Conservation (phyloP, 805 yeast genomes). For the Blastobotrys parvus region DNA sequence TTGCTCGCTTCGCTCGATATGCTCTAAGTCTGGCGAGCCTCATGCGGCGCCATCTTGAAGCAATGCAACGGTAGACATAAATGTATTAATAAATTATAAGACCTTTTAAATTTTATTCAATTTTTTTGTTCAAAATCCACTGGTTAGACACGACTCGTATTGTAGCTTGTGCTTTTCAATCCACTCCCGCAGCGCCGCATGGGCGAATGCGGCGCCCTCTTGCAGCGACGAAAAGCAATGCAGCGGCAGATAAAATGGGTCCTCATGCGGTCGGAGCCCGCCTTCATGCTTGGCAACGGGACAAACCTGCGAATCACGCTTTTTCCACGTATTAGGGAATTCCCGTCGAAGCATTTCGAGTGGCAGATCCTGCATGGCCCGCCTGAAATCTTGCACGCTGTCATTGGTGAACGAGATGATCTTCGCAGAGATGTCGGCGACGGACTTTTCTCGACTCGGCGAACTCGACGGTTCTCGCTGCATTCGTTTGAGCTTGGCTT, state of each 20-base stretch:
- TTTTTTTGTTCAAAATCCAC: not conserved
- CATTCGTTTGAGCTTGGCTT: not conserved
- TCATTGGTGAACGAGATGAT: slow-evolving; percentile 12
- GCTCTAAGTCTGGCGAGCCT: too few relatives aligned
- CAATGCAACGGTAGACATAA: too few relatives aligned
- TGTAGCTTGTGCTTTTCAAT: slow-evolving; percentile 21
- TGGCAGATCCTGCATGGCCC: slow-evolving; percentile 22
- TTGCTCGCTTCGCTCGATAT: too few relatives aligned
- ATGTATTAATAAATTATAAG: too few relatives aligned
- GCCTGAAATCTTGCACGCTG: slow-evolving; percentile 22
- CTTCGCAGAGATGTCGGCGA: slow-evolving; percentile 3
- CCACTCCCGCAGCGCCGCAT: slow-evolving; percentile 31
- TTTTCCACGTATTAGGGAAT: slow-evolving; percentile 18
- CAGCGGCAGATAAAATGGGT: slow-evolving; percentile 30
- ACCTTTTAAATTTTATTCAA: too few relatives aligned
- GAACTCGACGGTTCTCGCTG: too few relatives aligned
- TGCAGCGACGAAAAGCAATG: slow-evolving; percentile 30
- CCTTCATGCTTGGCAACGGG: slow-evolving; percentile 20
- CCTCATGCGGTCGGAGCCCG: slow-evolving; percentile 27
- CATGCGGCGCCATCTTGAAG: too few relatives aligned
- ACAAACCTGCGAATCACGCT: slow-evolving; percentile 6
- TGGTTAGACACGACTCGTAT: slow-evolving; percentile 18
- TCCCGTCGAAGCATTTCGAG: slow-evolving; percentile 12
- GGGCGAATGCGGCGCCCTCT: slow-evolving; percentile 34
- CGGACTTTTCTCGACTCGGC: slow-evolving; percentile 3